These are phyloP conservation scores for Trametes cingulata DNA, from an alignment of 768 basidiomycete genomes.

Conservation along the genomic window DNA sequence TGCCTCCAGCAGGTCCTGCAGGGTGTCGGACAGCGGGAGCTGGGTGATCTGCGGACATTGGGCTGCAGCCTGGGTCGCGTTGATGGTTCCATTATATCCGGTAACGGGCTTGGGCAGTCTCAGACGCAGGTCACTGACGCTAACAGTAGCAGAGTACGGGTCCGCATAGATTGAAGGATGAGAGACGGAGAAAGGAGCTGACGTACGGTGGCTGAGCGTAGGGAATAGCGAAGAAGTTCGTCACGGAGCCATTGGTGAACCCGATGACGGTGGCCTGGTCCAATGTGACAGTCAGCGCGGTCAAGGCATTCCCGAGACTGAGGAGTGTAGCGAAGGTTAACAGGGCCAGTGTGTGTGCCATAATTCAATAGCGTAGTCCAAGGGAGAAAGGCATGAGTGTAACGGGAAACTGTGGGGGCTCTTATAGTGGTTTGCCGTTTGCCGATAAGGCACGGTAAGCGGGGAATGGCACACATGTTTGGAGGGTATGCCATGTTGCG, in stretches of 20 bases:
- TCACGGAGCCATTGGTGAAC: slow-evolving; percentile 3
- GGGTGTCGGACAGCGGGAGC: not conserved
- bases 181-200: not conserved
- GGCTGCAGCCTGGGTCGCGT: slow-evolving; percentile 17
- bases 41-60: slow-evolving; percentile 13
- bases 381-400: no score
- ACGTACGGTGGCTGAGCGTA: slow-evolving; percentile 32
- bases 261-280: slow-evolving; percentile 30
- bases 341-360: no score
- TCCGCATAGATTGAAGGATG: no score
- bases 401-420: no score
- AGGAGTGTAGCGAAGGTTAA: no score
- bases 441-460: no score
- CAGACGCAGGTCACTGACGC: slow-evolving; percentile 8
- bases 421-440: no score
- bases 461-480: no score
- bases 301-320: no score
- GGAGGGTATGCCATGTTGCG: no score
- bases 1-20: not conserved
- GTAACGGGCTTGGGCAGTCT: slow-evolving; percentile 2
- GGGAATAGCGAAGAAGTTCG: slow-evolving; percentile 32
- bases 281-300: slow-evolving; percentile 15
- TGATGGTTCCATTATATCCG: slow-evolving; percentile 5
- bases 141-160: not conserved
- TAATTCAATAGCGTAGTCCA: no score